Percentiles rank a stretch among this genome's conserved stretches.
Conservation (phyloP, 768 basidiomycete genomes). For the Phylloporus rhodoxanthus region DNA sequence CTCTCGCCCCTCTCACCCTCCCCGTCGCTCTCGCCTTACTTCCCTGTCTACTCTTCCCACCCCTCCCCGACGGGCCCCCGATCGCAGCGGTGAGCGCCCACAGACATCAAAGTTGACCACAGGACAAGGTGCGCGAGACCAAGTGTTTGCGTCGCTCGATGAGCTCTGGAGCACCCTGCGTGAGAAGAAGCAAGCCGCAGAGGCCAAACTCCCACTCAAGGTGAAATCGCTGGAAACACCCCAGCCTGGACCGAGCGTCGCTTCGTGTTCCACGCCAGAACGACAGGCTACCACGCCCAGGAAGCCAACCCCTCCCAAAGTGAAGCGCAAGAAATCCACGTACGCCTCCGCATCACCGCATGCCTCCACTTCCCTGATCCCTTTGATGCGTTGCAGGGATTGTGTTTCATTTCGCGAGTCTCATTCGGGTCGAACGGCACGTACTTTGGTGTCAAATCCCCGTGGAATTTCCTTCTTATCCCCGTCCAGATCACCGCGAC, state of each 20-base stretch:
- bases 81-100: slow-evolving; percentile 20
- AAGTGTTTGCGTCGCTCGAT: slow-evolving; percentile 38
- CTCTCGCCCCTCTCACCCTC: slow-evolving; percentile 13
- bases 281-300: slow-evolving; percentile 18
- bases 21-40: slow-evolving; percentile 18
- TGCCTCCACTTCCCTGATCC: slow-evolving; percentile 13
- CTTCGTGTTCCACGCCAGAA: slow-evolving; percentile 22
- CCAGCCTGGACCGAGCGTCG: slow-evolving; percentile 17
- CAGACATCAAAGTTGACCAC: slow-evolving; percentile 13
- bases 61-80: slow-evolving; percentile 9
- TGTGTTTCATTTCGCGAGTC: slow-evolving; percentile 71
- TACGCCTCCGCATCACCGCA: slow-evolving; percentile 31
- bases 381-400: slow-evolving; percentile 15
- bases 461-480: slow-evolving; percentile 17
- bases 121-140: slow-evolving; percentile 13
- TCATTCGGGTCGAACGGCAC: slow-evolving; percentile 53
- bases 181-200: slow-evolving; percentile 56
- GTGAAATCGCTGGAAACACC: slow-evolving; percentile 57
- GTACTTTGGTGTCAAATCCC: slow-evolving; percentile 17
- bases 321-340: slow-evolving; percentile 63
- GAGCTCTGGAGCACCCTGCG: slow-evolving; percentile 63
- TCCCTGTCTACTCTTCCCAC: slow-evolving; percentile 16
- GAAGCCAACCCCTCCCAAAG: slow-evolving; percentile 33
- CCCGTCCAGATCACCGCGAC: slow-evolving; percentile 52
- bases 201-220: slow-evolving; percentile 65